Evolutionary conservation across 305 asterid species (phyloP).

Genomic region (Fraxinus latifolia): DNA sequence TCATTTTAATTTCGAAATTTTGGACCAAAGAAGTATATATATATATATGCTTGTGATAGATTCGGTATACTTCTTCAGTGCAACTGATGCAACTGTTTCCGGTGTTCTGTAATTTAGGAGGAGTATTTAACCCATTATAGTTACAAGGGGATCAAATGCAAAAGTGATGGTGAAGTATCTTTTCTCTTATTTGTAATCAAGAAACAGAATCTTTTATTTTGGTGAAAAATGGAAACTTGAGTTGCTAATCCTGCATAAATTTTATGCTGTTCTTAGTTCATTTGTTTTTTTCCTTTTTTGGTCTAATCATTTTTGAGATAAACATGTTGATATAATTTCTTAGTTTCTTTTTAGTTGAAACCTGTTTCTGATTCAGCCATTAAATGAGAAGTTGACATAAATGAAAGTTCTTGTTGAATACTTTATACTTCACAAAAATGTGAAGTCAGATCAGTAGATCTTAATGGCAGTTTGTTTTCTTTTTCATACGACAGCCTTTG

Average conservation of each 20-base stretch:
- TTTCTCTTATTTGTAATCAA: background rate
- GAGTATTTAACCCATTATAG: background rate
- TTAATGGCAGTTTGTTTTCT: conserved; percentile 6
- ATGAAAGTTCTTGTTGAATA: background rate
- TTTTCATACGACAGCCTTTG: conserved; percentile 34
- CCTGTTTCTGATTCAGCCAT: conserved; percentile 6
- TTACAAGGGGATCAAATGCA: background rate
- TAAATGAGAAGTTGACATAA: background rate
- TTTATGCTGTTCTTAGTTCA: background rate
- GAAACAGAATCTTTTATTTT: background rate
- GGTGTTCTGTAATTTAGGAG: background rate
- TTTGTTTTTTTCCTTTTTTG: background rate
- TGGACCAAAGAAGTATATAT: background rate
- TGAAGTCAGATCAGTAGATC: background rate
- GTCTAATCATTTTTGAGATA: background rate
- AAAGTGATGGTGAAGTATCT: background rate
- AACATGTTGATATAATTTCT: background rate
- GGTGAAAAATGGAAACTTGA: background rate
- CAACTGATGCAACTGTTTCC: background rate
- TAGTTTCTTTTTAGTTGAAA: background rate
- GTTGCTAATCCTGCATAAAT: background rate
- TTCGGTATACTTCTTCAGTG: background rate
- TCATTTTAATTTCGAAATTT: background rate
- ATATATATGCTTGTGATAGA: background rate
- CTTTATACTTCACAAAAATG: conserved; percentile 1